A percentile compares a stretch with the other conserved stretches of the same genome.
phyloP scores from a whole-genome alignment of 192 early-diverging fungal genomes.

The Backusella parvicylindrica region DNA sequence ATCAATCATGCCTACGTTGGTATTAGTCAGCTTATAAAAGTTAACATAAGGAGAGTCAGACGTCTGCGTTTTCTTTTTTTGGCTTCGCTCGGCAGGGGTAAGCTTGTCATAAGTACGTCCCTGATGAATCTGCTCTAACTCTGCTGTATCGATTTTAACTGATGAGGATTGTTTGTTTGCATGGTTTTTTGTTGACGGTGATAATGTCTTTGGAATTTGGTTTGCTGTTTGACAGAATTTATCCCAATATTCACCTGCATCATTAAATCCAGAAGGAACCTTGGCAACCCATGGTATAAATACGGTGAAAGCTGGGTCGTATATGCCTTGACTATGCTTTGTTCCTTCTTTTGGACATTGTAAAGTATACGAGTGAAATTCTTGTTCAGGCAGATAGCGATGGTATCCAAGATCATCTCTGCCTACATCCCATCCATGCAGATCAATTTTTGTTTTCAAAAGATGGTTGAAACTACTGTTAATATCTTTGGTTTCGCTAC shows the following conservation, averaged over 20 bases:
- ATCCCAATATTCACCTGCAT: conserved; percentile 23
- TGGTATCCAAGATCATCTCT: conserved; percentile 35
- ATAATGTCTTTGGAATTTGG: not conserved
- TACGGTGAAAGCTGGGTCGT: conserved; percentile 23
- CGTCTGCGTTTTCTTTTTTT: not conserved
- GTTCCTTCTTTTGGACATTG: conserved; percentile 30
- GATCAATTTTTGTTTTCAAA: conserved; percentile 31
- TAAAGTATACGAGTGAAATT: conserved; percentile 24
- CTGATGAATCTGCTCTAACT: conserved; percentile 10
- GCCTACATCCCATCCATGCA: conserved; percentile 36
- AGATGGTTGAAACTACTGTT: conserved; percentile 32
- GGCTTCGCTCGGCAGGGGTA: not conserved
- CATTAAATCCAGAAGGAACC: conserved; percentile 17
- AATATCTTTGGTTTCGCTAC: conserved; percentile 30
- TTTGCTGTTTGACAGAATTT: conserved; percentile 19
- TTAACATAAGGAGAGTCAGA: conserved; percentile 6
- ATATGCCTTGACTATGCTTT: conserved; percentile 5
- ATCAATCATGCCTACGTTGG: conserved; percentile 25
- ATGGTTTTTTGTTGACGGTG: not conserved
- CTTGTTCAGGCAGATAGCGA: conserved; percentile 30
- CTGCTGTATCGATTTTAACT: conserved; percentile 7
- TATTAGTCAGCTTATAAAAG: conserved; percentile 12
- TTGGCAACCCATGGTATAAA: conserved; percentile 31
- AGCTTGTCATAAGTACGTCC: conserved; percentile 18
- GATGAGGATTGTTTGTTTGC: conserved; percentile 13